These are phyloP conservation scores for Gonapodya prolifera DNA, from an alignment of 192 early-diverging fungal genomes.

Conservation along the genomic window DNA sequence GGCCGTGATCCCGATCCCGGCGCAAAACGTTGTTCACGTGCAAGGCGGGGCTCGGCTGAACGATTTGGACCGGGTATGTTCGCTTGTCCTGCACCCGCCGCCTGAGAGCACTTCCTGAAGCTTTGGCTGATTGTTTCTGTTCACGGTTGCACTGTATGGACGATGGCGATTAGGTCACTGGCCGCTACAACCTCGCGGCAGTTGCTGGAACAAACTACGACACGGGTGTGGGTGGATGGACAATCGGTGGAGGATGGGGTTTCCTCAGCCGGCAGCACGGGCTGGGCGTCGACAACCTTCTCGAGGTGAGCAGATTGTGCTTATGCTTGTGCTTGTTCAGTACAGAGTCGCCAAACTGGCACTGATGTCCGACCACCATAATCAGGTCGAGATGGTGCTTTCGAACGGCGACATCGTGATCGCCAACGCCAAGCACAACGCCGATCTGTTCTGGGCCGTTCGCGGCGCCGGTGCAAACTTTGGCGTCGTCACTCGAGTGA, in stretches of 20 bases:
- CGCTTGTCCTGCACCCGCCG: neutral
- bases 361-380: neutral
- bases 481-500: constrained; percentile 5
- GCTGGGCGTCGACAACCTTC: constrained; percentile 2
- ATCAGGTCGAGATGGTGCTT: neutral
- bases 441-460: constrained; percentile 1
- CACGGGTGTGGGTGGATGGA: constrained; percentile 3
- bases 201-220: neutral
- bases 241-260: constrained; percentile 3
- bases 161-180: neutral
- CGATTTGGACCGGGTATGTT: neutral
- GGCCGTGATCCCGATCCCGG: neutral
- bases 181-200: neutral
- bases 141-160: neutral
- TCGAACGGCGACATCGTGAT: neutral
- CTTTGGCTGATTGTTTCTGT: neutral
- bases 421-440: neutral
- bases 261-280: constrained; percentile 4
- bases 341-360: neutral
- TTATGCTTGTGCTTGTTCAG: neutral
- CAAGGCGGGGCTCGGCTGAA: constrained; percentile 1
- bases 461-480: constrained; percentile 7
- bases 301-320: constrained; percentile 1
- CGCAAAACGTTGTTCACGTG: neutral
- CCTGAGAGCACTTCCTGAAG: neutral